Base-by-base conservation (phyloP, 805 yeast genomes). In the Diddensiella transvaalensis region DNA sequence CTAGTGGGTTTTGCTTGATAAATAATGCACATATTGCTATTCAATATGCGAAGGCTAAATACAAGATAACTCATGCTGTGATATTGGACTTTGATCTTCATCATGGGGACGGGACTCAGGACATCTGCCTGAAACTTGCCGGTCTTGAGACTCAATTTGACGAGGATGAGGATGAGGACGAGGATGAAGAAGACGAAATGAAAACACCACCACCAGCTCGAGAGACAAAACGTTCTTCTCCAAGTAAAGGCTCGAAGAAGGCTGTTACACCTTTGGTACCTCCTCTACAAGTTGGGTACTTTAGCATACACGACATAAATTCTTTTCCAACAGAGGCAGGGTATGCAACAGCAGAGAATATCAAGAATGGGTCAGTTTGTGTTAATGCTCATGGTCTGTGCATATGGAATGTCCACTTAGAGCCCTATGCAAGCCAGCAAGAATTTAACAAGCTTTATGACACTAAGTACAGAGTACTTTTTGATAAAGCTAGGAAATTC, bases 21-120 rank as follows among this genome's bases (percentile, higher is more conserved):
- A 87, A 87, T 66, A 87, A 87, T 59, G 95, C 83, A 0, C 95
- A 87, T 51, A 79, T 87, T 29, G 87, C 85, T 1, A 79, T 85
- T 22, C 90, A 85, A 59, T 87, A 87, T 60, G 95, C 95, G 0
- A 75, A 72, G 46, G 76, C 70, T 38, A 63, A 70, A 4, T 78
- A 83, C 57, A 79, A 73, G 1, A 80, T 87, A 2, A 82, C 91
- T 0, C 95, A 87, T 67, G 88, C 88, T 15, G 89, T 84, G 0
- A 83, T 87, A 17, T 66, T 87, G 24, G 96, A 87, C 63, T 83
- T 87, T 53, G 96, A 87, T 63, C 71, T 87, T 37, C 96, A 87
- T 60, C 96, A 87, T 61, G 96, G 95, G 15, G 96, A 87, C 65
- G 96, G 96, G 11, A 77, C 87, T 4, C 95, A 87, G 58, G 95